Percentiles rank a stretch among this genome's conserved stretches.
Evolutionary conservation across 805 yeast species (phyloP).

Genomic region (Helenozyma baotianmanensis): DNA sequence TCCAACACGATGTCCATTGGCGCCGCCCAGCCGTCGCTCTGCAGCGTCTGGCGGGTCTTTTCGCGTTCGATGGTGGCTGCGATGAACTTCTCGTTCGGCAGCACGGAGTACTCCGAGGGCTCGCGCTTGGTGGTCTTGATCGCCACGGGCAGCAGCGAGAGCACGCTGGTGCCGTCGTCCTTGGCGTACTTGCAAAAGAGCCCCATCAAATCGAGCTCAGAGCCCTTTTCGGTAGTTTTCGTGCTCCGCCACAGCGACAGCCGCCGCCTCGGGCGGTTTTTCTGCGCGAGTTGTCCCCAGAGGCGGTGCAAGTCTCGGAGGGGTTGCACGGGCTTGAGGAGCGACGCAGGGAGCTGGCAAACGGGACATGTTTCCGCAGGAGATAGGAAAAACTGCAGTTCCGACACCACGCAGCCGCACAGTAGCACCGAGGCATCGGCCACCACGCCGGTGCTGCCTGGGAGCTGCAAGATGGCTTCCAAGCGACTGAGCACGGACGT

Average conservation of each 20-base stretch:
- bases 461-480: slow-evolving; percentile 23
- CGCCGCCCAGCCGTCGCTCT: no score
- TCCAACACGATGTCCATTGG: background rate
- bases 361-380: slow-evolving; percentile 18
- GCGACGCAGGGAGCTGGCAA: slow-evolving; percentile 19
- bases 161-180: slow-evolving; percentile 20
- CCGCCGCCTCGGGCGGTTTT: slow-evolving; percentile 3
- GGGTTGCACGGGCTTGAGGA: slow-evolving; percentile 28
- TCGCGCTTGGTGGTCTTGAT: no score
- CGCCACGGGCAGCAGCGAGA: no score
- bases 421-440: slow-evolving; percentile 33
- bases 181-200: slow-evolving; percentile 39
- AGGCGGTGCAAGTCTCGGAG: slow-evolving; percentile 27
- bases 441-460: slow-evolving; percentile 17
- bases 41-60: no score
- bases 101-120: no score
- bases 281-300: slow-evolving; percentile 8
- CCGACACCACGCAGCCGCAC: slow-evolving; percentile 41
- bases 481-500: slow-evolving; percentile 16
- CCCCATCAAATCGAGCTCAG: slow-evolving; percentile 26
- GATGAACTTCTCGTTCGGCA: no score
- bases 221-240: background rate
- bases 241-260: slow-evolving; percentile 3
- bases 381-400: slow-evolving; percentile 18
- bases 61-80: no score